Conservation (phyloP, 495 filamentous ascomycete species). For the Penicillium steckii region DNA sequence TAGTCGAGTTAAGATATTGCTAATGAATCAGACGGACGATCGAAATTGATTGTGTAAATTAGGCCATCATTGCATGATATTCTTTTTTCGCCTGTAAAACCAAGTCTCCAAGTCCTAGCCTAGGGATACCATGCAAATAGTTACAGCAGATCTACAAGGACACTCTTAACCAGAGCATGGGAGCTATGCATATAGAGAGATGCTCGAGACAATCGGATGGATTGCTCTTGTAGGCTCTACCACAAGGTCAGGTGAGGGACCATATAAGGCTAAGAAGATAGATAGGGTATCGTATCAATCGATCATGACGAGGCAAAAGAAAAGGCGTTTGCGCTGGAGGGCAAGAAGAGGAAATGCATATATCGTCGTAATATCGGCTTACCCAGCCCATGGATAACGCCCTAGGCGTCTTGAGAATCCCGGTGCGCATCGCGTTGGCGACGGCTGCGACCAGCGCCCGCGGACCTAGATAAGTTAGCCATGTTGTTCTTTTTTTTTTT, state of each 20-base stretch:
- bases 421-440: conserved; percentile 28
- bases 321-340: conserved; percentile 26
- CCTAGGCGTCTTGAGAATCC: conserved; percentile 26
- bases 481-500: background rate
- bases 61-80: conserved; percentile 23
- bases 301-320: conserved; percentile 31
- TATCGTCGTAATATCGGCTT: conserved; percentile 31
- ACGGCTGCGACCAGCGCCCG: conserved; percentile 35
- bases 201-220: background rate
- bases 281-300: conserved; percentile 27
- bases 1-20: background rate
- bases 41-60: conserved; percentile 13
- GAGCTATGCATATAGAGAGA: background rate
- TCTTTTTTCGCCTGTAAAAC: conserved; percentile 15
- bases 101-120: background rate
- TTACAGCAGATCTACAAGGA: conserved; percentile 7
- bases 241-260: conserved; percentile 11
- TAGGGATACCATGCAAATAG: background rate
- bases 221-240: background rate
- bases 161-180: background rate
- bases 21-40: background rate
- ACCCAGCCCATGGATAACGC: conserved; percentile 6
- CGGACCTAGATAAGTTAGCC: conserved; percentile 33
- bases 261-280: conserved; percentile 23
- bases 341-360: conserved; percentile 27